phyloP scores from a whole-genome alignment of 176 grass and related monocot species.

The Secale cereale region DNA sequence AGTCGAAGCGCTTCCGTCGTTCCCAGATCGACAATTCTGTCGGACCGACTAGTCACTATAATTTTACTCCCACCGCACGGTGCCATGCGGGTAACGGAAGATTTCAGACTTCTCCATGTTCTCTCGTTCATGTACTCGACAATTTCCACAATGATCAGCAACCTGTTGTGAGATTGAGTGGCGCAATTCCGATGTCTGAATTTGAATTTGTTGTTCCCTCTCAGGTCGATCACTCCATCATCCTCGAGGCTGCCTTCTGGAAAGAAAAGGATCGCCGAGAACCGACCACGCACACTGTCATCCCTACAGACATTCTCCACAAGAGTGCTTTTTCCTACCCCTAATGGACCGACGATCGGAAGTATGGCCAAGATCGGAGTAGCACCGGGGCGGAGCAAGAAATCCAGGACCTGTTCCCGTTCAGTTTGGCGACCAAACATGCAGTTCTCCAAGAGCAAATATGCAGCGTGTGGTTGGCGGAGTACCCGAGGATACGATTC shows the following conservation, averaged over 20 bases:
- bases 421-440: too few relatives aligned
- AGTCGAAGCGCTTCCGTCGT: background rate
- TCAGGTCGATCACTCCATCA: background rate
- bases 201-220: background rate
- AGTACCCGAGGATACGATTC: too few relatives aligned
- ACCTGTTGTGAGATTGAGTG: background rate
- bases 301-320: background rate
- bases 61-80: background rate
- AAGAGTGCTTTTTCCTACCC: too few relatives aligned
- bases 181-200: background rate
- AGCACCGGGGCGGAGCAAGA: too few relatives aligned
- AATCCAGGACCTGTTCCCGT: too few relatives aligned
- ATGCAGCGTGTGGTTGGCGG: too few relatives aligned
- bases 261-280: background rate
- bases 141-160: background rate
- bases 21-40: background rate
- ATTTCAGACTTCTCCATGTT: background rate
- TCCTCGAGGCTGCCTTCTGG: background rate
- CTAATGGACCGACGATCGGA: too few relatives aligned
- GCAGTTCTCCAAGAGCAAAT: too few relatives aligned
- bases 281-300: background rate
- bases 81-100: background rate
- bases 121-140: background rate
- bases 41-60: background rate
- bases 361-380: too few relatives aligned